These are phyloP conservation scores for Rhizopus microsporus DNA, from an alignment of 371 early-diverging fungal species.

Conservation along the genomic window DNA sequence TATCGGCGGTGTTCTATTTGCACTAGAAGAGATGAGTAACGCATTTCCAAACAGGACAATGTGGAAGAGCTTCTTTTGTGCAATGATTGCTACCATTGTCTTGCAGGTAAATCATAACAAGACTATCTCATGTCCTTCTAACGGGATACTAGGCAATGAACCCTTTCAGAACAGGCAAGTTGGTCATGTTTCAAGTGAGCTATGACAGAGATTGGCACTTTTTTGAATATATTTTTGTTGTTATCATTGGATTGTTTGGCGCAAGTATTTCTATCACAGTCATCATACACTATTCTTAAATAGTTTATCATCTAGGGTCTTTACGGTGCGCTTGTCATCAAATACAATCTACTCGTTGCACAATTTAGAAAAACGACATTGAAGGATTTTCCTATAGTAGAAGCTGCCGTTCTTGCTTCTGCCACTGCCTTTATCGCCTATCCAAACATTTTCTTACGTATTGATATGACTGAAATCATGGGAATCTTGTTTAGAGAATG, in stretches of 20 bases:
- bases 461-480: slow-evolving; percentile 87
- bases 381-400: slow-evolving; percentile 66
- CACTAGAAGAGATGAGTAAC: slow-evolving; percentile 95
- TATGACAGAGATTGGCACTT: slow-evolving; percentile 89
- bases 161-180: slow-evolving; percentile 92
- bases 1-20: slow-evolving; percentile 89
- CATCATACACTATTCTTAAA: background rate
- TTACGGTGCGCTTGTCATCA: slow-evolving; percentile 87
- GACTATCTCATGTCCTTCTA: background rate
- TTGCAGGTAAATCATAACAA: slow-evolving; percentile 61
- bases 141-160: slow-evolving; percentile 64
- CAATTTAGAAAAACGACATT: slow-evolving; percentile 69
- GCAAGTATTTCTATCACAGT: slow-evolving; percentile 39
- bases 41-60: slow-evolving; percentile 94
- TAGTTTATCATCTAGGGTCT: slow-evolving; percentile 64
- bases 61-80: slow-evolving; percentile 94
- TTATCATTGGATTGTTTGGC: slow-evolving; percentile 88
- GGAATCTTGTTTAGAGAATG: slow-evolving; percentile 88
- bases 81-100: slow-evolving; percentile 88
- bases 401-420: slow-evolving; percentile 74
- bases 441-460: slow-evolving; percentile 77
- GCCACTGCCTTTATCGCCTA: slow-evolving; percentile 78
- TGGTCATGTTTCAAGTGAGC: slow-evolving; percentile 94
- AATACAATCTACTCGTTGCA: slow-evolving; percentile 72
- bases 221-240: slow-evolving; percentile 84